Evolutionary conservation across 257 asterid genomes (phyloP), one percentile per base, ranked within the genome.

Genomic region (Solanum bukasovii): DNA sequence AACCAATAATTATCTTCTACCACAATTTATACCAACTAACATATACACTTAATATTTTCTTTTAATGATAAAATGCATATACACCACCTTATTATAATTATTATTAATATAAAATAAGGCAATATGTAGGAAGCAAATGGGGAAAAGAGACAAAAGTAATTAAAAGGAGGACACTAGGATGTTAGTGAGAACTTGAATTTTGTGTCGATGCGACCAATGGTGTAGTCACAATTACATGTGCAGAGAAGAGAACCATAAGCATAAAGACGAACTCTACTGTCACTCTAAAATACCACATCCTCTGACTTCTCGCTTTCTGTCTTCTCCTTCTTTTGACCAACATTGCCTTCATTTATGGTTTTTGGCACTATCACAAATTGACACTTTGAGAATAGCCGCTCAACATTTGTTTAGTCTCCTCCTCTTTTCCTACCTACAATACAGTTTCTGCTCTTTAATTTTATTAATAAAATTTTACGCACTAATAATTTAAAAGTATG

Each of bases 231-330:
- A 77, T 77, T 40, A 20, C 65, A 42, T 25, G 84, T 79, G 38
- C 65, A 79, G 84, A 79, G 65, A 79, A 44, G 65, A 79, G 85
- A 72, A 85, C 85, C 87, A 72, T 34, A 83, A 27, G n/a, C 87
- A 89, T 87, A 82, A 91, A 82, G 92, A 87, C 90, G 85, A 89
- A 74, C 2, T 63, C 88, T 85, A 89, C 89, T 49, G 84, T 88
- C 88, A 63, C 83, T 23, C 34, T 23, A 49, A 52, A 34, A 33
- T 31, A 35, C 67, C 56, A 23, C 70, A 46, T 74, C 90, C 87
- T 49, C 82, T 23, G 10, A 63, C 90, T 75, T 75, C 59, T 21
- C n/a, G 61, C 83, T 85, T 78, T 68, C 82, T 67, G 44, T 38
- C 70, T 65, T 23, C 27, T 65, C 18, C 20, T 37, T 65, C 7